These are phyloP conservation scores for Apophysomyces ossiformis DNA, from an alignment of 371 early-diverging fungal species.

Conservation along the genomic window DNA sequence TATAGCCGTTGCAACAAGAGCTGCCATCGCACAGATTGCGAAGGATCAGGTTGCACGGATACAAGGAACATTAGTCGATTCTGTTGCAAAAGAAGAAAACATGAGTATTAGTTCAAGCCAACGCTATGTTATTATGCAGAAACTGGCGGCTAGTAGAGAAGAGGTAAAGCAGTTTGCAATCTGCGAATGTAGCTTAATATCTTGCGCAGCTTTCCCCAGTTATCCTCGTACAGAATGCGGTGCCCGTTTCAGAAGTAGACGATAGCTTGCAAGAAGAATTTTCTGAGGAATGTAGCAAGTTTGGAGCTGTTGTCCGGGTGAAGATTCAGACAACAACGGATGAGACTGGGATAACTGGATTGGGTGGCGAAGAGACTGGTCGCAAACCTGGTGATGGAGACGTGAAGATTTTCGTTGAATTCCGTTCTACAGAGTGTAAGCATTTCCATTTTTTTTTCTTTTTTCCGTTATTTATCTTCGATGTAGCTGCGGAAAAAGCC, in stretches of 20 bases:
- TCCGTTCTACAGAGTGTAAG: constrained; percentile 47
- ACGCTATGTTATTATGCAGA: constrained; percentile 75
- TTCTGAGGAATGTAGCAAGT: constrained; percentile 71
- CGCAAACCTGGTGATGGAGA: constrained; percentile 24
- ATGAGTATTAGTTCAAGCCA: constrained; percentile 65
- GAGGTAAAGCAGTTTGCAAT: constrained; percentile 8
- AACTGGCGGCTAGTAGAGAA: constrained; percentile 59
- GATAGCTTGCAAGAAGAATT: constrained; percentile 72
- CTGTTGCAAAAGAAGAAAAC: constrained; percentile 68
- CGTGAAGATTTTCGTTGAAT: constrained; percentile 72
- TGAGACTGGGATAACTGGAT: constrained; percentile 22
- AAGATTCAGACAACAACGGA: constrained; percentile 48
- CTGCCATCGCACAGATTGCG: constrained; percentile 31
- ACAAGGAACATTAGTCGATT: constrained; percentile 33
- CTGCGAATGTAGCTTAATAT: not conserved
- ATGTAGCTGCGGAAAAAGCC: constrained; percentile 60
- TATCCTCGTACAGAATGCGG: constrained; percentile 62
- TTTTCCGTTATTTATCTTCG: not conserved
- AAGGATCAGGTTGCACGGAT: constrained; percentile 27
- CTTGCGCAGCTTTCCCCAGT: constrained; percentile 43
- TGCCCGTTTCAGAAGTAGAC: constrained; percentile 66
- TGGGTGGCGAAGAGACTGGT: constrained; percentile 25
- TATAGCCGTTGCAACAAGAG: constrained; percentile 33
- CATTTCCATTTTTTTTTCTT: not conserved
- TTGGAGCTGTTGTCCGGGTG: constrained; percentile 62